phyloP scores from a whole-genome alignment of 345 rosid species.

The Boechera retrofracta region DNA sequence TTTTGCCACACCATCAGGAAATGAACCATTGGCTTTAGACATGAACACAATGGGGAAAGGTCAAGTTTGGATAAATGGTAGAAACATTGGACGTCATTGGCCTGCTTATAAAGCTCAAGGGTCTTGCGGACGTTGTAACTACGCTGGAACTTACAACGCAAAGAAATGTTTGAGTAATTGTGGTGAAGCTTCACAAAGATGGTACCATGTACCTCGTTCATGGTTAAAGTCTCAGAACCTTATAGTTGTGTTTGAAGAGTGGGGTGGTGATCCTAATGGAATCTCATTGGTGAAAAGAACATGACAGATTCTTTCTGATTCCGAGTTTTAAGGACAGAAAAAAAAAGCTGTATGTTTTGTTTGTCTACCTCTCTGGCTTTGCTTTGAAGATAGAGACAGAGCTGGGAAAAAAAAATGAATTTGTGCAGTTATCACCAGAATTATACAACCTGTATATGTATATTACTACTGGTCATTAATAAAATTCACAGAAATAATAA shows the following conservation, averaged over 20 bases:
- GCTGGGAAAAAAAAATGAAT: neutral
- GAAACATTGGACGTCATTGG: slow-evolving; percentile 91
- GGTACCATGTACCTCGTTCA: slow-evolving; percentile 92
- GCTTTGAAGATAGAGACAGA: slow-evolving; percentile 41
- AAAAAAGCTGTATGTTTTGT: slow-evolving; percentile 32
- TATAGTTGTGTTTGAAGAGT: slow-evolving; percentile 80
- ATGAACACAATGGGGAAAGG: slow-evolving; percentile 88
- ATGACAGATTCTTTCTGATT: slow-evolving; percentile 36
- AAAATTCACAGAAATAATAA: slow-evolving; percentile 17
- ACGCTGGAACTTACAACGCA: slow-evolving; percentile 60
- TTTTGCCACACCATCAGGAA: slow-evolving; percentile 66
- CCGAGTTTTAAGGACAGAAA: slow-evolving; percentile 32
- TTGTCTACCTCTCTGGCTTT: slow-evolving; percentile 20
- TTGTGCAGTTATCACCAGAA: slow-evolving; percentile 37
- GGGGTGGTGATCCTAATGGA: slow-evolving; percentile 87
- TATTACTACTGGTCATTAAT: slow-evolving; percentile 2
- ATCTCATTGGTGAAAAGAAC: slow-evolving; percentile 71
- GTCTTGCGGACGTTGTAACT: slow-evolving; percentile 69
- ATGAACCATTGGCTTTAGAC: slow-evolving; percentile 81
- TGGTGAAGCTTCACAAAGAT: slow-evolving; percentile 85
- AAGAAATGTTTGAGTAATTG: slow-evolving; percentile 67
- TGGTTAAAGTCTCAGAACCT: slow-evolving; percentile 78
- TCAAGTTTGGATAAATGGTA: slow-evolving; percentile 86
- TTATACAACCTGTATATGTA: slow-evolving; percentile 27
- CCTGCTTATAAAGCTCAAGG: slow-evolving; percentile 73